Conservation (phyloP, 2,329 filamentous ascomycete genomes). For the Exutisphaerella laricina region DNA sequence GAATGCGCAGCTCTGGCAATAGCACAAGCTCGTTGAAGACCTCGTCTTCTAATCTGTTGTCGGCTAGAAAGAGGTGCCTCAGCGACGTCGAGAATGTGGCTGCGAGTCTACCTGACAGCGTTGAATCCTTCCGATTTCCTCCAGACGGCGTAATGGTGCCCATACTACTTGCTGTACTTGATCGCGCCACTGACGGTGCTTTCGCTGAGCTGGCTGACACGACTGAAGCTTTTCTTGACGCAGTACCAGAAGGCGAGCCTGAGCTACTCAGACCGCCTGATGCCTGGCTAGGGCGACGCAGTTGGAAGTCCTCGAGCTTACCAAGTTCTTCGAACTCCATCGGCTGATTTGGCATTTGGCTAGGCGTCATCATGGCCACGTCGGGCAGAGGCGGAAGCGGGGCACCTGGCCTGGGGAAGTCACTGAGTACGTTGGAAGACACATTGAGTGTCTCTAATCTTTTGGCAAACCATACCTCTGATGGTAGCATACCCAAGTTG, state of each 20-base stretch:
- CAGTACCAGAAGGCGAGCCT: constrained; percentile 36
- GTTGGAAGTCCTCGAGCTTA: constrained; percentile 56
- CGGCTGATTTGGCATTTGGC: constrained; percentile 36
- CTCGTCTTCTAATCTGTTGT: constrained; percentile 91
- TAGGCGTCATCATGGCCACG: constrained; percentile 39
- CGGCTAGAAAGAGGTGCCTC: constrained; percentile 78
- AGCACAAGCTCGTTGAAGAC: constrained; percentile 87
- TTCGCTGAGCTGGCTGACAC: constrained; percentile 74
- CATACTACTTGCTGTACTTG: constrained; percentile 64
- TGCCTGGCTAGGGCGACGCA: constrained; percentile 76
- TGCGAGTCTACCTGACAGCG: constrained; percentile 68
- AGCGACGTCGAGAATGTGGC: constrained; percentile 86
- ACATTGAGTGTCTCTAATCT: constrained; percentile 88
- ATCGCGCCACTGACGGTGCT: constrained; percentile 45
- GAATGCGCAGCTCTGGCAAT: constrained; percentile 73
- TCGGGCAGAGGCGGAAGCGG: constrained; percentile 48
- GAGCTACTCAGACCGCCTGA: constrained; percentile 63
- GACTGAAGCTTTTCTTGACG: constrained; percentile 68
- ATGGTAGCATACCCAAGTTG: constrained; percentile 80
- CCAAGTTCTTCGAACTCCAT: constrained; percentile 75
- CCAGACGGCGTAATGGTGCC: constrained; percentile 55
- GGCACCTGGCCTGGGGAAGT: constrained; percentile 76
- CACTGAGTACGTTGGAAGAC: constrained; percentile 86
- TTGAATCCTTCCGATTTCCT: constrained; percentile 77
- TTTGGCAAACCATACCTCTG: constrained; percentile 93